Conservation (phyloP, 1,284 basidiomycete species). For the Athelia sp. region DNA sequence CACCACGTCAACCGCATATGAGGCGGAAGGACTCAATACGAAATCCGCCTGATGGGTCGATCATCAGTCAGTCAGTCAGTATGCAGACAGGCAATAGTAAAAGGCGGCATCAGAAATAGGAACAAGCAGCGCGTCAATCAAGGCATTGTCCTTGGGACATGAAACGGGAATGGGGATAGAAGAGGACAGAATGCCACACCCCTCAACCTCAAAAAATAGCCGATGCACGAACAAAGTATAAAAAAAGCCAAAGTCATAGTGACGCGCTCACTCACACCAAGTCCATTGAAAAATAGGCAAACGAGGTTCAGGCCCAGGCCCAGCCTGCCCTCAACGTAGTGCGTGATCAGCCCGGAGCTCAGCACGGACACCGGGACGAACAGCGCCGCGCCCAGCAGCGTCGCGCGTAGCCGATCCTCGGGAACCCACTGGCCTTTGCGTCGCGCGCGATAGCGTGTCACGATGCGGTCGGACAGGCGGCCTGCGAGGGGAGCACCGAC, state of each 20-base stretch:
- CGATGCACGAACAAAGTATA: neutral
- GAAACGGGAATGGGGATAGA: too few species aligned
- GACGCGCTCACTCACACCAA: slow-evolving; percentile 18
- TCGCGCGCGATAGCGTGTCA: slow-evolving; percentile 10
- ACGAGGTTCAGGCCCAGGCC: slow-evolving; percentile 16
- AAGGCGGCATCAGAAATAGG: too few species aligned
- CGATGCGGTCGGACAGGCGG: slow-evolving; percentile 15
- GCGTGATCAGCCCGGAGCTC: slow-evolving; percentile 11
- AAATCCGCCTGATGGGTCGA: slow-evolving; percentile 21
- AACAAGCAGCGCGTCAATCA: neutral
- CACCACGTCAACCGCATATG: slow-evolving; percentile 35
- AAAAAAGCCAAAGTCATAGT: too few species aligned
- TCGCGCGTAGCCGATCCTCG: slow-evolving; percentile 18
- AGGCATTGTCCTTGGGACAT: too few species aligned
- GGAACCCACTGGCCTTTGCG: slow-evolving; percentile 18
- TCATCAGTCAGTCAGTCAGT: neutral
- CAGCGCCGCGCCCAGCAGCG: slow-evolving; percentile 12
- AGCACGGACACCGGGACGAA: slow-evolving; percentile 17
- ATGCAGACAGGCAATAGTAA: neutral
- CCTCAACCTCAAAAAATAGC: neutral
- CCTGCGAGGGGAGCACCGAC: slow-evolving; percentile 45
- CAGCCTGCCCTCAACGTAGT: slow-evolving; percentile 13
- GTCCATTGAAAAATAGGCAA: slow-evolving; percentile 14
- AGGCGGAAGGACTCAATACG: slow-evolving; percentile 27
- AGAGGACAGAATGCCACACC: neutral